Base-by-base conservation (phyloP, 78 protist species). In the Parvularia atlantis region DNA sequence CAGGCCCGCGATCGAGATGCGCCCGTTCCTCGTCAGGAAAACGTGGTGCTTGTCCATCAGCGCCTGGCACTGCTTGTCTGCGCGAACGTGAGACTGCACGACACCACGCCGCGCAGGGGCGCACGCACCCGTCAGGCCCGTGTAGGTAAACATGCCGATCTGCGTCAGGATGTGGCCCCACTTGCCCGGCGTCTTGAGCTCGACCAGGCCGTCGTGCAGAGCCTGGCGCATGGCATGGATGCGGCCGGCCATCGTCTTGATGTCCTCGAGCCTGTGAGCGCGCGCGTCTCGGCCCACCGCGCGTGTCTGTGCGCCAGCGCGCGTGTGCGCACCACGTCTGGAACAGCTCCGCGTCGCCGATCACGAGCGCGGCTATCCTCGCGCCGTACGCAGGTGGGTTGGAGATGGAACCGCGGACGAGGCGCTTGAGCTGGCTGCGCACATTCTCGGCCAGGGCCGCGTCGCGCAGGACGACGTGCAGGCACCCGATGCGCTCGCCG, bases 361-460 rank as follows among this genome's bases (percentile, higher is more conserved):
- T 71, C 54, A 95, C 72, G 46, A 67, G 20, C 22, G 74, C 56
- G 31, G 83, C 99, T 28, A 98, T 53, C 69, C 88, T 85, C 11
- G 99, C 98, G 11, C 99, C 99, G 75, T 93, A 91, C 43, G 71
- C 40, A 24, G 99, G 99, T 36, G 99, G 99, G 69, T 64, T 80
- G 22, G 97, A 91, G 89, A 94, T 95, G 90, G 75, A 84, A 39
- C 97, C 80, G 26, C 98, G 87, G 68, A 82, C 63, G 33, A 91
- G 31, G 24, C 66, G 20, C 81, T 90, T 88, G 69, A 94, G 46
- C 84, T 94, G 99, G 39, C 85, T 71, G 70, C 59, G 54, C 40
- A 89, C 73, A 59, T 48, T 64, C 37, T 37, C 3, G 5, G 90
- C 90, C 43, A 31, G 78, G n/a, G 76, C 77, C 11, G 71, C 19